Conservation (phyloP, 352 stramenopile species). For the Phytophthora constricta region DNA sequence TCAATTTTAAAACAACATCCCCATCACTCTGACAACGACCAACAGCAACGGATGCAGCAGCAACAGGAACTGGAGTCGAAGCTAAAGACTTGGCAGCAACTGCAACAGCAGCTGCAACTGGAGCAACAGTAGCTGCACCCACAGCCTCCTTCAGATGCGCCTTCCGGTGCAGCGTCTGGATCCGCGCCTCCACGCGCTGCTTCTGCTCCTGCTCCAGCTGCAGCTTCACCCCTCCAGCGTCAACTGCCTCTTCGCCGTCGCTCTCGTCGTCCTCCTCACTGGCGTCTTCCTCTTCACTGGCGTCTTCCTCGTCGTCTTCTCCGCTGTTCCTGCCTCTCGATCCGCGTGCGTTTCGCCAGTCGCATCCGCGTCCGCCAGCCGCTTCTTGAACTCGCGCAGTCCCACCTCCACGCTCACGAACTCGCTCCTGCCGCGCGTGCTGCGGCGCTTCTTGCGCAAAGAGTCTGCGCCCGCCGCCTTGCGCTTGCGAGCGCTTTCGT, state of each 20-base stretch:
- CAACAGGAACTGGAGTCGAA: not conserved
- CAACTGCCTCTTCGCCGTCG: conserved; percentile 18
- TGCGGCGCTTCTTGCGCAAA: conserved; percentile 41
- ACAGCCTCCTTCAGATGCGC: not conserved
- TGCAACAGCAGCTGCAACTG: not conserved
- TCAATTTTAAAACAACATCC: too few relatives aligned
- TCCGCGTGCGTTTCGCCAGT: not conserved
- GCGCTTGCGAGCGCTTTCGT: conserved; percentile 36
- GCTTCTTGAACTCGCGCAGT: conserved; percentile 73
- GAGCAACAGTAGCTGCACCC: conserved; percentile 1
- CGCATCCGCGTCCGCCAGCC: conserved; percentile 32
- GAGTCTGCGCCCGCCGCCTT: conserved; percentile 14
- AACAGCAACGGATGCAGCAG: not conserved
- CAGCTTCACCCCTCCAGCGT: conserved; percentile 55
- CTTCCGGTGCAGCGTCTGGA: conserved; percentile 47
- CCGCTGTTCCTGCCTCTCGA: not conserved
- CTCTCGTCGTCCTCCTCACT: conserved; percentile 11
- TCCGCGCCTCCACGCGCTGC: conserved; percentile 52
- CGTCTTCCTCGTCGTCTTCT: conserved; percentile 5
- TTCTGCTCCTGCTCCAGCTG: conserved; percentile 60
- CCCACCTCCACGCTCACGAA: conserved; percentile 79
- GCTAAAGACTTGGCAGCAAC: not conserved
- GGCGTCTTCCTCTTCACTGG: conserved; percentile 29
- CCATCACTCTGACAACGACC: too few relatives aligned
- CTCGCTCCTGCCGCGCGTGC: conserved; percentile 55